Conservation (phyloP, 208 protist genomes). For the Crithidia brevicula region DNA sequence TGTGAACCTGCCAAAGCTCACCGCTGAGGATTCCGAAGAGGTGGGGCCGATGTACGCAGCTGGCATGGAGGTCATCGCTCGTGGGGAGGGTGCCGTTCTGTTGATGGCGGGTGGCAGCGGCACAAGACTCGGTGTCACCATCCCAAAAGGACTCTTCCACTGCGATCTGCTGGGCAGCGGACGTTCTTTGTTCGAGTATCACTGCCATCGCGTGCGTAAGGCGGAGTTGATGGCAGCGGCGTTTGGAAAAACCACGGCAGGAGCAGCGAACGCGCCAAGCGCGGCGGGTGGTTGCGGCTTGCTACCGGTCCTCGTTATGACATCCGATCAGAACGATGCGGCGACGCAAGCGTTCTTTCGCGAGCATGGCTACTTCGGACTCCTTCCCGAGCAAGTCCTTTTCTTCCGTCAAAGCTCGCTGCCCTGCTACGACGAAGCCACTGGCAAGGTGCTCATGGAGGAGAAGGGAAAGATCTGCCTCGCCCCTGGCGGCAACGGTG, state of each 20-base stretch:
- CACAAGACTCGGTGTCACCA: conserved; percentile 95
- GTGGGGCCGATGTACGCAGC: conserved; percentile 20
- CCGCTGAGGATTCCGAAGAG: conserved; percentile 9
- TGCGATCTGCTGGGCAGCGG: conserved; percentile 57
- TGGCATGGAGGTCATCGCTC: conserved; percentile 82
- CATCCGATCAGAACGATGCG: conserved; percentile 93
- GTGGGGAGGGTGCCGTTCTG: conserved; percentile 90
- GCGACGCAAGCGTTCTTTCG: conserved; percentile 94
- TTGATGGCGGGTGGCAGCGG: conserved; percentile 98
- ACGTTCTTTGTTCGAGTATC: conserved; percentile 96
- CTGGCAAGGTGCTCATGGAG: conserved; percentile 95
- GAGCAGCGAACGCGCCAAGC: neutral
- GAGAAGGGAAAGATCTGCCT: conserved; percentile 60
- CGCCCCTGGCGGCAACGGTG: conserved; percentile 98
- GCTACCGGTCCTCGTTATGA: conserved; percentile 96
- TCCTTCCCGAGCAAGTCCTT: conserved; percentile 85
- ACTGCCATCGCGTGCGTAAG: conserved; percentile 93
- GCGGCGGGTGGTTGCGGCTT: conserved; percentile 4
- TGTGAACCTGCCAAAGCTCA: conserved; percentile 33
- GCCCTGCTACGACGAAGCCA: conserved; percentile 90
- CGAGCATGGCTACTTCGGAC: conserved; percentile 94
- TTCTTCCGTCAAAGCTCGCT: conserved; percentile 96
- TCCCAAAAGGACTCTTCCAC: conserved; percentile 96
- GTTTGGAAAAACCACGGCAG: neutral
- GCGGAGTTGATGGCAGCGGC: conserved; percentile 80